Conservation (phyloP, 768 basidiomycete genomes). For the Serpula lacrymans region DNA sequence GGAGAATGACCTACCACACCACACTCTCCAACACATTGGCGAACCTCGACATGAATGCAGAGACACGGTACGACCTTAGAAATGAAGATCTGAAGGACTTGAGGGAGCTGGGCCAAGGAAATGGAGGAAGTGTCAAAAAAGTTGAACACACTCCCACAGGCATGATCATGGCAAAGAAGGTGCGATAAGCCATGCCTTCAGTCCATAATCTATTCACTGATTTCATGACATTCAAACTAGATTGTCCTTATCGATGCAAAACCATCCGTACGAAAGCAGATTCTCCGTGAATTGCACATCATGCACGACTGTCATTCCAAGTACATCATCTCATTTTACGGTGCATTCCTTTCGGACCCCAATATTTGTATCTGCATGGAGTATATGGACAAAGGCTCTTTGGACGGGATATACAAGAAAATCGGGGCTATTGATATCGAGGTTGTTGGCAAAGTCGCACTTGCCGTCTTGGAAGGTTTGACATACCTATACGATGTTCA, state of each 20-base stretch:
- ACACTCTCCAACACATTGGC: conserved; percentile 82
- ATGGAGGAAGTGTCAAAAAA: conserved; percentile 96
- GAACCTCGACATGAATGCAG: conserved; percentile 80
- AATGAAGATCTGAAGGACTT: conserved; percentile 91
- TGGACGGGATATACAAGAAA: conserved; percentile 95
- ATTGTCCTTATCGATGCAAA: conserved; percentile 97
- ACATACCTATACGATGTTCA: conserved; percentile 97
- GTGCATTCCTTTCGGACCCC: conserved; percentile 94
- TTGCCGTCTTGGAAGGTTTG: conserved; percentile 91
- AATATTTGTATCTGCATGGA: conserved; percentile 99
- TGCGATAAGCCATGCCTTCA: conserved; percentile 29
- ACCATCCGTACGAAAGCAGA: conserved; percentile 94
- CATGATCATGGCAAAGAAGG: conserved; percentile 98
- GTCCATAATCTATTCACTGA: not conserved
- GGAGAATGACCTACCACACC: conserved; percentile 73
- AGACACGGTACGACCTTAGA: conserved; percentile 79
- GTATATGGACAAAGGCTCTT: conserved; percentile 88
- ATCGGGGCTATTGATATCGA: conserved; percentile 92
- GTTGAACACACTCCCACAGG: conserved; percentile 90
- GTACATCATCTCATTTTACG: conserved; percentile 96
- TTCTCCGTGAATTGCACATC: conserved; percentile 95
- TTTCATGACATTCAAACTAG: conserved; percentile 35
- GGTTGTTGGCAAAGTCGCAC: conserved; percentile 89
- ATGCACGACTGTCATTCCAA: conserved; percentile 96
- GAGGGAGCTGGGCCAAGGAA: conserved; percentile 90